Base-by-base conservation (phyloP, 176 grass and related monocot species). In the Oropetium thomaeum region DNA sequence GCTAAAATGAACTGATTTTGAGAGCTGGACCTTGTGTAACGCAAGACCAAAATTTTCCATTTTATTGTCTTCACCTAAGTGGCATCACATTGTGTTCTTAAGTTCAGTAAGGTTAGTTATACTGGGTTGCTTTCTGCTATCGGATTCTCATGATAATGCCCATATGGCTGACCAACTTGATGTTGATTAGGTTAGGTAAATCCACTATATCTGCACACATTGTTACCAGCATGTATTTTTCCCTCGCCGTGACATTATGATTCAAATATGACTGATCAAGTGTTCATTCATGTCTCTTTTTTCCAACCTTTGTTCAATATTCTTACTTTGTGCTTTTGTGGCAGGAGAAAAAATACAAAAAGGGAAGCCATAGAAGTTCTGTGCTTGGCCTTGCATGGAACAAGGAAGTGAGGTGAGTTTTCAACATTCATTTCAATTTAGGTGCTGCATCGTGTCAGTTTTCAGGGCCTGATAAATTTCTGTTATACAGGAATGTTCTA, bases 381-480 rank as follows among this genome's bases (percentile, higher is more conserved):
- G 95, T 98, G 75, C 95, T 98, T 76, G 91, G 95, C 29, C 91
- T 98, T 81, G 91, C 89, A 62, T 98, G 91, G 95, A 98, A 94
- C 53, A 72, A 92, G 79, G 91, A 94, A 74, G 89, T 98, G 67
- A 91, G 95, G 95, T 98, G 81, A 77, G 67, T 64, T 85, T 82
- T 54, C 14, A 59, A 59, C 55, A 17, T 60, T 31, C 14, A 19
- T 78, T 79, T 81, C 10, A 49, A 65, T 16, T 70, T 4, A 45
- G 79, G 60, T 65, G 31, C 12, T 43, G 5, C 35, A 29, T 62
- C 27, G 19, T 40, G 66, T 59, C 55, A 30, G n/a, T 13, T 65
- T 38, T 11, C 33, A 38, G 26, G 42, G 16, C 3, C 37, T 25
- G 10, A 40, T 37, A 10, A n/a, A 32, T 75, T 19, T 32, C 40